A percentile compares a stretch with the other conserved stretches of the same genome.
Conservation (phyloP, 176 grass and related monocot genomes). For the Aegilops sharonensis region DNA sequence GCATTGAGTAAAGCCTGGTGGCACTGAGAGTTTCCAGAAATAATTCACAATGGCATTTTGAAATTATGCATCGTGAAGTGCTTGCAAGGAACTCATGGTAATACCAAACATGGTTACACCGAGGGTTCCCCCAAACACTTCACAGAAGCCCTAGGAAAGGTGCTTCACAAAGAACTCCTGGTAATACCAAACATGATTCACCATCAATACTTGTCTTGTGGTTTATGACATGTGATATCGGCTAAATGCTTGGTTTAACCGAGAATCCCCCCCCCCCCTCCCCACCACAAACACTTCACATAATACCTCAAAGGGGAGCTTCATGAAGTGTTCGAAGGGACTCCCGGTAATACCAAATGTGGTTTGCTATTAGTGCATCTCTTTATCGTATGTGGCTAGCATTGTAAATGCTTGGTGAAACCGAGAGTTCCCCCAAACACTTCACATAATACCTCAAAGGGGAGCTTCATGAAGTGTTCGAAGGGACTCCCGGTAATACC, state of each 20-base stretch:
- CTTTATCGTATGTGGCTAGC: background rate
- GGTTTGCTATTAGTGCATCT: background rate
- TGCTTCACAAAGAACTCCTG: background rate
- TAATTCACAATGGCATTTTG: too few relatives aligned
- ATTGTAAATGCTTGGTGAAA: background rate
- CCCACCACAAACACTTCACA: background rate
- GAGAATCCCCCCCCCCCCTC: conserved; percentile 56
- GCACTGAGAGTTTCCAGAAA: background rate
- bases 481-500: conserved; percentile 33
- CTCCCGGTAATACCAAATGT: conserved; percentile 20
- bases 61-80: too few relatives aligned
- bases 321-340: conserved; percentile 29
- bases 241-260: background rate
- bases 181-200: background rate
- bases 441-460: too few relatives aligned
- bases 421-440: conserved; percentile 69
- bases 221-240: background rate
- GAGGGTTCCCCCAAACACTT: too few relatives aligned
- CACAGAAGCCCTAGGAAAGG: background rate
- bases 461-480: background rate
- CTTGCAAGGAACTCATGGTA: too few relatives aligned
- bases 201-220: background rate
- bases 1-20: background rate
- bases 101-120: too few relatives aligned
- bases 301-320: too few relatives aligned